Evolutionary conservation across 2,329 filamentous ascomycete genomes (phyloP), one percentile per base, ranked within the genome.

Genomic region (Tolypocladium sp.): DNA sequence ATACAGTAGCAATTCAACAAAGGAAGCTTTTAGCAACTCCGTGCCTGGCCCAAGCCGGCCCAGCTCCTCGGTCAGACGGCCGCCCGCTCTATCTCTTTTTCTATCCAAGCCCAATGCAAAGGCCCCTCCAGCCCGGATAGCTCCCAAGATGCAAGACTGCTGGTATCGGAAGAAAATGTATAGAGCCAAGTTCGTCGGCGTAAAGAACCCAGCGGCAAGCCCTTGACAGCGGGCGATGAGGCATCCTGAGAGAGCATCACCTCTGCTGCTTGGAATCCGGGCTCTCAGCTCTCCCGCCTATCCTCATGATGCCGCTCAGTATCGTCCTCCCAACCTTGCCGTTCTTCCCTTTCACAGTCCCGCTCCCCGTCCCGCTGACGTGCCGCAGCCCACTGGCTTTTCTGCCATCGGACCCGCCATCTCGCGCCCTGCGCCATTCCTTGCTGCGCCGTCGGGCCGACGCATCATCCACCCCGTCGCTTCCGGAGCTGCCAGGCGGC

Each of bases 401-500:
- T 17, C 41, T 33, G 17, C 30, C 30, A n/a, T 52, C 30, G 17
- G 30, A 35, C 20, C 30, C 30, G 49, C 30, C 30, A 15, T 53
- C 49, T 8, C 49, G 49, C 30, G 30, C 30, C 49, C 70, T 65
- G 44, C 68, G 70, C 37, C 58, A 55, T n/a, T 75, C 73, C 38
- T 67, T 73, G 66, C 70, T 73, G 20, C 66, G 66, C 9, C 70
- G 66, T 5, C 65, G 63, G n/a, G 52, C 64, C 8, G 56, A 63
- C 8, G 55, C 52, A 10, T 67, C 66, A 15, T 71, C 71, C 5
- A 64, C 66, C 3, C 63, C 64, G 58, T 83, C 81, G 63, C 80
- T 82, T 17, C 79, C 80, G 1, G 81, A 81, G 17, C 79, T 82
- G 1, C 79, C 79, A 0, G 80, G 79, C 4, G 79, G 71, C 0